These are phyloP conservation scores for Thermoascus crustaceus DNA, from an alignment of 2,329 filamentous ascomycete genomes.

Conservation along the genomic window DNA sequence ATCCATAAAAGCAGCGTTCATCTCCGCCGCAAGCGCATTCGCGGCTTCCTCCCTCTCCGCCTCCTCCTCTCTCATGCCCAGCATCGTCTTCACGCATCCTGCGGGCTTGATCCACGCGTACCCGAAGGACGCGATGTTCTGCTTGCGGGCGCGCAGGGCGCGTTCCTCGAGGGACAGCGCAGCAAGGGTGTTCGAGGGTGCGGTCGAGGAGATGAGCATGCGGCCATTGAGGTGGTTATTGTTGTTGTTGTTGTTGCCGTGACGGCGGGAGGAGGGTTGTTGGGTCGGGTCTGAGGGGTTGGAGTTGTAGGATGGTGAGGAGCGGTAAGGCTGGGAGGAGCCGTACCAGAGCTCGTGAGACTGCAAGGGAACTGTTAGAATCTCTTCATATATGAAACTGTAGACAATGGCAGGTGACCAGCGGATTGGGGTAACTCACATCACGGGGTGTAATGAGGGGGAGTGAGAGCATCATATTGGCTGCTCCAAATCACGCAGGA, in stretches of 20 bases:
- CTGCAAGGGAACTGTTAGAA: conserved; percentile 35
- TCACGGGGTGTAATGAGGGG: conserved; percentile 6
- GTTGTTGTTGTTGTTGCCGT: conserved; percentile 17
- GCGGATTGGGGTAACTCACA: too few relatives aligned
- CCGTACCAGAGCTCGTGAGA: conserved; percentile 68
- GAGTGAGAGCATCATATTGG: conserved; percentile 25
- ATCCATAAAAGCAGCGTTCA: conserved; percentile 57
- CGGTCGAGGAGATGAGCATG: conserved; percentile 37
- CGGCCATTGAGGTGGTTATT: conserved; percentile 18
- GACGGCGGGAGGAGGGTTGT: conserved; percentile 23
- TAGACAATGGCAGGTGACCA: neutral
- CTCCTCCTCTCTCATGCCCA: conserved; percentile 82
- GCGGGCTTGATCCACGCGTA: conserved; percentile 85
- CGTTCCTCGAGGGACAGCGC: conserved; percentile 69
- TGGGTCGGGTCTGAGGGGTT: conserved; percentile 22
- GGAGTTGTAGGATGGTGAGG: conserved; percentile 23
- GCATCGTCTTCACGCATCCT: conserved; percentile 78
- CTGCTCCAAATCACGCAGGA: conserved; percentile 11
- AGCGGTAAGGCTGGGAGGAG: conserved; percentile 47
- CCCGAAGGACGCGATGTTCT: conserved; percentile 79
- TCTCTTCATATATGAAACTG: conserved; percentile 2
- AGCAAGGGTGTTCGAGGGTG: conserved; percentile 55
- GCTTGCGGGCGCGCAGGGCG: conserved; percentile 64
- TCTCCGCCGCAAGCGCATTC: conserved; percentile 63
- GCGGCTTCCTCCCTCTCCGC: conserved; percentile 81